A percentile compares a stretch with the other conserved stretches of the same genome.
phyloP scores from a whole-genome alignment of 352 stramenopile species.

The Phytophthora tubulina region DNA sequence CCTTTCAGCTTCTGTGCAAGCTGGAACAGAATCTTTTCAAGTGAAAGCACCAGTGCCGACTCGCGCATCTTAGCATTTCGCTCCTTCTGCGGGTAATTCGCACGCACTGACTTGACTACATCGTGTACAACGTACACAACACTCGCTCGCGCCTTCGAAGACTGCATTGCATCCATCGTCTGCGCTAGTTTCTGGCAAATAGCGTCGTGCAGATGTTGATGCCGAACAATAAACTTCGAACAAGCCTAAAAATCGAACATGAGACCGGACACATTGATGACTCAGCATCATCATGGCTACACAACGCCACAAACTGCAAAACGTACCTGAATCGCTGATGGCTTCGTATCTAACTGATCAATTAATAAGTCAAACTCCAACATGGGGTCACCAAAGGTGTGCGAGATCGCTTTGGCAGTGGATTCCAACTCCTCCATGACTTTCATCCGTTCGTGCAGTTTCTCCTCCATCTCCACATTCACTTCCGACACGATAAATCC shows the following conservation, averaged over 20 bases:
- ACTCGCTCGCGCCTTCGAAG: slow-evolving; percentile 75
- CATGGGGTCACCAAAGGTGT: slow-evolving; percentile 85
- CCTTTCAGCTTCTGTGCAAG: slow-evolving; percentile 71
- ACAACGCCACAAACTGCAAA: slow-evolving; percentile 9
- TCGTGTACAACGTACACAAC: slow-evolving; percentile 89
- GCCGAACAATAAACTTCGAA: slow-evolving; percentile 87
- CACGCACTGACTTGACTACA: slow-evolving; percentile 81
- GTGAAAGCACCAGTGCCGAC: slow-evolving; percentile 68
- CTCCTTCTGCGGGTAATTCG: slow-evolving; percentile 72
- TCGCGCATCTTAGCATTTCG: slow-evolving; percentile 83
- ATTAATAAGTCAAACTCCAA: slow-evolving; percentile 88
- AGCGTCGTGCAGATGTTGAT: slow-evolving; percentile 73
- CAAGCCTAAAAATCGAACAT: slow-evolving; percentile 58
- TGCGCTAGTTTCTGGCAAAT: slow-evolving; percentile 78
- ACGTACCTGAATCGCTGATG: slow-evolving; percentile 84
- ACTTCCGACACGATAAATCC: slow-evolving; percentile 90
- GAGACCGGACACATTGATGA: slow-evolving; percentile 9
- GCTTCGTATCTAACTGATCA: slow-evolving; percentile 87
- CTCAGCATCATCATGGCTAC: neutral
- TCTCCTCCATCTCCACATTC: slow-evolving; percentile 87
- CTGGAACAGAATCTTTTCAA: slow-evolving; percentile 72
- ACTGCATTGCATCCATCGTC: slow-evolving; percentile 70
- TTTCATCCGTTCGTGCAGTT: slow-evolving; percentile 76
- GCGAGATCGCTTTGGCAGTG: slow-evolving; percentile 79
- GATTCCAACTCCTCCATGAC: slow-evolving; percentile 84